Evolutionary conservation across 371 early-diverging fungal genomes (phyloP).

Genomic region (Mucor indicus): DNA sequence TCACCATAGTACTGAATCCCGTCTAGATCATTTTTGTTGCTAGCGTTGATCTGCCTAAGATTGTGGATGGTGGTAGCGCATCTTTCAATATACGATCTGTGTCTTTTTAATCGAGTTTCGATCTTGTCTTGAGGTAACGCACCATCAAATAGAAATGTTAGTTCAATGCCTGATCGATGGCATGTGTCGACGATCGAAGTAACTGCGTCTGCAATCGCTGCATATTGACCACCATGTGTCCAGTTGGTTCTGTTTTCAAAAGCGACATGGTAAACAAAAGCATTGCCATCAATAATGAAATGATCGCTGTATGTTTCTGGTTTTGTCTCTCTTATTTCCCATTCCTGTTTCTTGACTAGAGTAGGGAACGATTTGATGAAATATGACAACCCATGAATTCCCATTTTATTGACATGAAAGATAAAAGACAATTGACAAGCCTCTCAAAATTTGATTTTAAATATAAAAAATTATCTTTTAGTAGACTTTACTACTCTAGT

Average conservation of each 20-base stretch:
- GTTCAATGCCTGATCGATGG: slow-evolving; percentile 31
- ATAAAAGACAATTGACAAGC: too few relatives aligned
- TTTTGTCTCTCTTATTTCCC: background rate
- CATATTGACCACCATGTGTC: slow-evolving; percentile 49
- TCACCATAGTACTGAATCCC: slow-evolving; percentile 28
- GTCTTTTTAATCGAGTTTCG: slow-evolving; percentile 47
- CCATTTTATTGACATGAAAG: slow-evolving; percentile 30
- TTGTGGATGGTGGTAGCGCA: slow-evolving; percentile 11
- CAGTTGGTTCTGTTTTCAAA: slow-evolving; percentile 42
- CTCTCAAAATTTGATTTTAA: too few relatives aligned
- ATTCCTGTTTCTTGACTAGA: slow-evolving; percentile 6
- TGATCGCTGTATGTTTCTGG: slow-evolving; percentile 1
- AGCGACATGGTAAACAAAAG: slow-evolving; percentile 56
- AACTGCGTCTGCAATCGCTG: slow-evolving; percentile 2
- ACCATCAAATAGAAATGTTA: slow-evolving; percentile 56
- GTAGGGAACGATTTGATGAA: slow-evolving; percentile 28
- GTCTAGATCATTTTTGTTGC: slow-evolving; percentile 10
- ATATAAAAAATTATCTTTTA: too few relatives aligned
- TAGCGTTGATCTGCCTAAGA: slow-evolving; percentile 25
- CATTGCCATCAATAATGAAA: slow-evolving; percentile 60
- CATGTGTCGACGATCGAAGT: slow-evolving; percentile 9
- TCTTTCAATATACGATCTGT: slow-evolving; percentile 47
- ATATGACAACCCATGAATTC: slow-evolving; percentile 35
- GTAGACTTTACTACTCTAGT: too few relatives aligned
- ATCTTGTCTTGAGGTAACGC: slow-evolving; percentile 52